Conservation (phyloP, 2,329 filamentous ascomycete species). For the Colletotrichum sp. region DNA sequence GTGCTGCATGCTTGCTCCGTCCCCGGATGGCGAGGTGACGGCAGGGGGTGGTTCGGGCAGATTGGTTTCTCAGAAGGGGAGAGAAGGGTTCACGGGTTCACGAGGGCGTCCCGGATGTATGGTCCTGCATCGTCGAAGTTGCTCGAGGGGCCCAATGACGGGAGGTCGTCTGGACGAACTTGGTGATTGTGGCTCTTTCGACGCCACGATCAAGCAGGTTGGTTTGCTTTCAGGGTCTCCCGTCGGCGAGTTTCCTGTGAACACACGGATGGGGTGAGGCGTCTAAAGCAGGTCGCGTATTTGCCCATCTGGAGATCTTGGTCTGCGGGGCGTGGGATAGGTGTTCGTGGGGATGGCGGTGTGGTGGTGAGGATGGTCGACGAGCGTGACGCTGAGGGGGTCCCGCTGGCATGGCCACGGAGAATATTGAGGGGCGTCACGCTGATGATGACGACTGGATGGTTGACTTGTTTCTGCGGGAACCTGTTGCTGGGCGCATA, state of each 20-base stretch:
- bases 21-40: background rate
- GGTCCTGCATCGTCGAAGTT: background rate
- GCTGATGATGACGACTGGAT: background rate
- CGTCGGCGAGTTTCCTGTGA: background rate
- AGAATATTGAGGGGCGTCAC: background rate
- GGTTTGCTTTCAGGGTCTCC: background rate
- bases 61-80: background rate
- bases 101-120: background rate
- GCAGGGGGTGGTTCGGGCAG: background rate
- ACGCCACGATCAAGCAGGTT: background rate
- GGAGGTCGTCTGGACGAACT: background rate
- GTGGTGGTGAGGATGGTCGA: background rate
- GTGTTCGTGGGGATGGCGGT: background rate
- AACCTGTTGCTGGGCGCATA: conserved; percentile 6
- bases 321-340: background rate
- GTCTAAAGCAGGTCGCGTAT: conserved; percentile 1
- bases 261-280: conserved; percentile 14
- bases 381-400: conserved; percentile 14
- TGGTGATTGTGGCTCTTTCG: background rate
- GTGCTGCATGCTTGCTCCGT: background rate
- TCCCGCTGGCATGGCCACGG: background rate
- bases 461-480: background rate
- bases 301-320: conserved; percentile 7
- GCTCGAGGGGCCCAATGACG: background rate
- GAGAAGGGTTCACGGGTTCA: background rate